Percentiles rank a stretch among this genome's conserved stretches.
Conservation (phyloP, 176 grass and related monocot species). For the Triticum dicoccoides region DNA sequence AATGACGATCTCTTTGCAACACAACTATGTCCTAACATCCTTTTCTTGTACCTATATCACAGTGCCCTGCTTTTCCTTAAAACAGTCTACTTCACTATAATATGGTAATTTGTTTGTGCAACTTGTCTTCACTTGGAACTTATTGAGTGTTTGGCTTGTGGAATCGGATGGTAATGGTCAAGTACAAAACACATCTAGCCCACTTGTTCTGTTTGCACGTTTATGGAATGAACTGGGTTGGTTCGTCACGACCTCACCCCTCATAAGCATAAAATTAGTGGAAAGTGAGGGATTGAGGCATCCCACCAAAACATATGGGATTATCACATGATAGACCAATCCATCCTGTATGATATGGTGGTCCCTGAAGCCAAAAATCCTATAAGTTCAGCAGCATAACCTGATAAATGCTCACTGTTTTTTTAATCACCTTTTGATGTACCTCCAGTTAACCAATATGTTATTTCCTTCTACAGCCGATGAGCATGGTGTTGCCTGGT, state of each 20-base stretch:
- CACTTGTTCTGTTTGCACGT: neutral
- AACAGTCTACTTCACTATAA: neutral
- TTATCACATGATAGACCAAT: neutral
- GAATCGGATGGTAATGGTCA: neutral
- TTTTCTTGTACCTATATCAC: neutral
- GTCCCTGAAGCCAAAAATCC: neutral
- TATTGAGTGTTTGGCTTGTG: neutral
- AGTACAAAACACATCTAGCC: neutral
- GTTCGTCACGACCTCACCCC: neutral
- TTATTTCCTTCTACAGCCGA: slow-evolving; percentile 51
- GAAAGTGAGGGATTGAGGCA: neutral
- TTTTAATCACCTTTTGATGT: neutral
- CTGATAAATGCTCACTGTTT: neutral
- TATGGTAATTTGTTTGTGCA: neutral
- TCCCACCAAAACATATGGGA: neutral
- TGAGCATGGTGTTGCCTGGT: slow-evolving; percentile 90
- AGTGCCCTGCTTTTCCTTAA: neutral
- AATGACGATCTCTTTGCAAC: neutral
- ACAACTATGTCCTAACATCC: neutral
- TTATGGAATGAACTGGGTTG: neutral
- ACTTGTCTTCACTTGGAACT: neutral
- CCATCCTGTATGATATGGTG: neutral
- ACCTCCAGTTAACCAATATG: slow-evolving; percentile 1
- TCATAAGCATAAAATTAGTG: neutral
- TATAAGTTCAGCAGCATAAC: neutral